Evolutionary conservation across 1,139 yeast genomes (phyloP).

Genomic region (Magnusiomyces magnusii): DNA sequence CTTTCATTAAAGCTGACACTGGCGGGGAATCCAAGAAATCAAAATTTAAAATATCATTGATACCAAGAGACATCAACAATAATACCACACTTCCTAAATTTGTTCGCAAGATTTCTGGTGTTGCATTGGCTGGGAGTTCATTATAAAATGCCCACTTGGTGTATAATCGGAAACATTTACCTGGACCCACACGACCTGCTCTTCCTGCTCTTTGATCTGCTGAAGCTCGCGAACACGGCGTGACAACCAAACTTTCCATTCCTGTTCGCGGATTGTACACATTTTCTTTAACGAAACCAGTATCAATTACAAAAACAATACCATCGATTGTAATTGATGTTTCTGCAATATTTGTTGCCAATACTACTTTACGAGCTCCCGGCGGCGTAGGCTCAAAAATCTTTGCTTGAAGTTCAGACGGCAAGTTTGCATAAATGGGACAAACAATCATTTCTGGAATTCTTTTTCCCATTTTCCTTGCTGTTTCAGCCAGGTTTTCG

Average conservation of each 20-base stretch:
- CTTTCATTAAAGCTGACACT: constrained; percentile 58
- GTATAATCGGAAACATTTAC: constrained; percentile 82
- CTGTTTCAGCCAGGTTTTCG: constrained; percentile 59
- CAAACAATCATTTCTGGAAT: constrained; percentile 63
- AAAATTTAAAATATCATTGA: constrained; percentile 70
- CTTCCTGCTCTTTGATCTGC: constrained; percentile 97
- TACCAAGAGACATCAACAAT: constrained; percentile 69
- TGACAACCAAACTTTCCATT: constrained; percentile 80
- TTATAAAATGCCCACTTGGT: constrained; percentile 81
- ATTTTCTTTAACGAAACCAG: constrained; percentile 89
- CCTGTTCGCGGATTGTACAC: constrained; percentile 76
- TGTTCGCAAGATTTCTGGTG: constrained; percentile 83
- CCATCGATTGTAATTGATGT: constrained; percentile 95
- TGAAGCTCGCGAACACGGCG: constrained; percentile 87
- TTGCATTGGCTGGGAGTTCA: constrained; percentile 70
- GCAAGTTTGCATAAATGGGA: constrained; percentile 89
- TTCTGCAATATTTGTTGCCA: constrained; percentile 96
- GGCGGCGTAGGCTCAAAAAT: constrained; percentile 87
- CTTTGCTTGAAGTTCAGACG: constrained; percentile 70
- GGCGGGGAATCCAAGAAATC: constrained; percentile 88
- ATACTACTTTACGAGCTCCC: constrained; percentile 72
- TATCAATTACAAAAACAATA: constrained; percentile 79
- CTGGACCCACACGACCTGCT: constrained; percentile 97
- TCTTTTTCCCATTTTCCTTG: constrained; percentile 53
- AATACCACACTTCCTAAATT: constrained; percentile 72